Conservation (phyloP, 2,329 filamentous ascomycete genomes). For the Ophiostoma angusticollis region DNA sequence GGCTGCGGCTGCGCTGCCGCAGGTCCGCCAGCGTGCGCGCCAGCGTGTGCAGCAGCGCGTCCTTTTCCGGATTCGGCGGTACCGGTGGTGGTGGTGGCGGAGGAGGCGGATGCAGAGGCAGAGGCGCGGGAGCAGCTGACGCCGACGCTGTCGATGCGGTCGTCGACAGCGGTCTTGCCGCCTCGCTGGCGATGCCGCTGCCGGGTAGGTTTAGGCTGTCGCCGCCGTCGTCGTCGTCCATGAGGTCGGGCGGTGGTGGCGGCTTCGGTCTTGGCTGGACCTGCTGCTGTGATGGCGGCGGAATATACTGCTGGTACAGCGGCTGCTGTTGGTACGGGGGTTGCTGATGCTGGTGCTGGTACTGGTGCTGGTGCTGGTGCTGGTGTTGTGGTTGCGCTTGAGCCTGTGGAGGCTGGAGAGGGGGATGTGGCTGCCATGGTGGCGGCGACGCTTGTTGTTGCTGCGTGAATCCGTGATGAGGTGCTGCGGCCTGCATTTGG, state of each 20-base stretch:
- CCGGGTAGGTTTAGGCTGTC: no score
- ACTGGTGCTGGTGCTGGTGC: conserved; percentile 12
- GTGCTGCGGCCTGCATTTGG: no score
- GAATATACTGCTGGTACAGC: conserved; percentile 14
- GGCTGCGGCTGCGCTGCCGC: conserved; percentile 53
- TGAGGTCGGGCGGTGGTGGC: conserved; percentile 38
- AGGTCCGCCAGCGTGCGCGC: conserved; percentile 56
- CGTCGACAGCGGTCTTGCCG: no score
- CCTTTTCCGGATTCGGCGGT: conserved; percentile 90
- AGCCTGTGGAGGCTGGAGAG: no score
- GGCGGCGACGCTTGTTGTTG: conserved; percentile 12
- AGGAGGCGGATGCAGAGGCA: background rate
- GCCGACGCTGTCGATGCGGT: conserved; percentile 33
- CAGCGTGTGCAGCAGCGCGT: conserved; percentile 68
- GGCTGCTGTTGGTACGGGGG: conserved; percentile 13
- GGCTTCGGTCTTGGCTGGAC: conserved; percentile 26
- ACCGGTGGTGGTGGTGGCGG: conserved; percentile 59
- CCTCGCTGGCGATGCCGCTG: no score
- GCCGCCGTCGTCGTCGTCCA: conserved; percentile 30
- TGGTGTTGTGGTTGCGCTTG: conserved; percentile 19
- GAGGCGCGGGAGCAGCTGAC: conserved; percentile 21
- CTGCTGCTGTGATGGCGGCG: conserved; percentile 13
- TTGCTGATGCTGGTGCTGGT: conserved; percentile 18
- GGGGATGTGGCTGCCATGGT: conserved; percentile 1
- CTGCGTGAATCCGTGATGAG: background rate